phyloP scores from a whole-genome alignment of 1,284 basidiomycete species.

The Puccinia horiana region DNA sequence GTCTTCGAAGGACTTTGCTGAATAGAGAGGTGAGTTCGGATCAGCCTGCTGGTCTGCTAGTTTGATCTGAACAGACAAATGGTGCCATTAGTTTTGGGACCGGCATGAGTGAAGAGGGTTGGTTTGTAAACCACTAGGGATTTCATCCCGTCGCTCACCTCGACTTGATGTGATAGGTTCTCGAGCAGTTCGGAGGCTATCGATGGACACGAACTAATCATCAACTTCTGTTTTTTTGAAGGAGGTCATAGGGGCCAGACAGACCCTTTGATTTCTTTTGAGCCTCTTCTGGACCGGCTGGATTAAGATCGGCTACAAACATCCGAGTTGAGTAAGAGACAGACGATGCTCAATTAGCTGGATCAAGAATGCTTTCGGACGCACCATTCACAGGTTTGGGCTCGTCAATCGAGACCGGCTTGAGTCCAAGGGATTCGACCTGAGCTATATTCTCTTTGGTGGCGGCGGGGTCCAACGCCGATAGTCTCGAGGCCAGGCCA shows the following conservation, averaged over 20 bases:
- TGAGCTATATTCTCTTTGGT: constrained; percentile 24
- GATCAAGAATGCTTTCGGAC: background rate
- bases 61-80: constrained; percentile 71
- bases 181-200: constrained; percentile 45
- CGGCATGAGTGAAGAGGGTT: background rate
- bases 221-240: background rate
- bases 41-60: constrained; percentile 95
- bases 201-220: background rate
- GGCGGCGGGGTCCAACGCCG: constrained; percentile 38
- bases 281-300: background rate
- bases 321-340: background rate
- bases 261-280: constrained; percentile 24
- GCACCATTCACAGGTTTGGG: background rate
- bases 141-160: constrained; percentile 15
- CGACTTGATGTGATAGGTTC: constrained; percentile 49
- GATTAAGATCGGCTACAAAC: background rate
- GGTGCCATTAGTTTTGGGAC: background rate
- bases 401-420: background rate
- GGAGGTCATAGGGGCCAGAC: background rate
- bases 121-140: background rate
- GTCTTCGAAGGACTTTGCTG: constrained; percentile 91
- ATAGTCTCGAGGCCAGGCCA: constrained; percentile 38
- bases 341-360: background rate
- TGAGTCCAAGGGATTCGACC: constrained; percentile 39
- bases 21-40: constrained; percentile 90